Conservation (phyloP, 1,139 yeast genomes). For the Candida sp. region DNA sequence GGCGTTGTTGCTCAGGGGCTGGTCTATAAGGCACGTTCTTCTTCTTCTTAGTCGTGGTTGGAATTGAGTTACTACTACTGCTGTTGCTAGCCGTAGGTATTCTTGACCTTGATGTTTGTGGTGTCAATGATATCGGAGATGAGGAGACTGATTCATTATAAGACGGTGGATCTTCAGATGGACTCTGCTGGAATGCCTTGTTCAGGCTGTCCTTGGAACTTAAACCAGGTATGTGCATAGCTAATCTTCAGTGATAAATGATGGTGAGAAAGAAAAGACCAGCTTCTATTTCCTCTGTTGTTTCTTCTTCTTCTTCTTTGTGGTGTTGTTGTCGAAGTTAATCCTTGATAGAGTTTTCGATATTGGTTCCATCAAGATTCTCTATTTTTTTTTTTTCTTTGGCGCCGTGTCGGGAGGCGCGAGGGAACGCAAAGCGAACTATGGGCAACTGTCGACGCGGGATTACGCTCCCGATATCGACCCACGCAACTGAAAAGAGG, state of each 20-base stretch:
- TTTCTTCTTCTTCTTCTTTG: no score
- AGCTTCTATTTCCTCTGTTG: not conserved
- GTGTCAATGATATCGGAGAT: constrained; percentile 3
- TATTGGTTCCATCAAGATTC: no score
- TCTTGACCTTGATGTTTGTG: constrained; percentile 2
- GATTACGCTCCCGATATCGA: no score
- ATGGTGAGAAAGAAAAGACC: not conserved
- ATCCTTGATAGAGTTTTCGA: not conserved
- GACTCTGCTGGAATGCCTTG: not conserved
- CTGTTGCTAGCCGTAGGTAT: not conserved
- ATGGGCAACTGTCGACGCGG: no score
- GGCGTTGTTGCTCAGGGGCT: constrained; percentile 37
- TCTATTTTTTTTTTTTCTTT: no score
- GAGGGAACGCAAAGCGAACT: no score
- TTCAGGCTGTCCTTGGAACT: not conserved
- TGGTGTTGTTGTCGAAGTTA: not conserved
- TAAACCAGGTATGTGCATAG: not conserved
- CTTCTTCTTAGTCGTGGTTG: not conserved
- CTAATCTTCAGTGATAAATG: not conserved
- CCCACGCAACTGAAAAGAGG: no score
- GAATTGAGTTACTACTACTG: not conserved
- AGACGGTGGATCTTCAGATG: constrained; percentile 1
- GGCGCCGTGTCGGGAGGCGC: no score
- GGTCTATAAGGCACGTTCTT: constrained; percentile 39
- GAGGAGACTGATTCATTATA: constrained; percentile 3